phyloP scores from a whole-genome alignment of 2,329 filamentous ascomycete species.

The Fusarium globosum region DNA sequence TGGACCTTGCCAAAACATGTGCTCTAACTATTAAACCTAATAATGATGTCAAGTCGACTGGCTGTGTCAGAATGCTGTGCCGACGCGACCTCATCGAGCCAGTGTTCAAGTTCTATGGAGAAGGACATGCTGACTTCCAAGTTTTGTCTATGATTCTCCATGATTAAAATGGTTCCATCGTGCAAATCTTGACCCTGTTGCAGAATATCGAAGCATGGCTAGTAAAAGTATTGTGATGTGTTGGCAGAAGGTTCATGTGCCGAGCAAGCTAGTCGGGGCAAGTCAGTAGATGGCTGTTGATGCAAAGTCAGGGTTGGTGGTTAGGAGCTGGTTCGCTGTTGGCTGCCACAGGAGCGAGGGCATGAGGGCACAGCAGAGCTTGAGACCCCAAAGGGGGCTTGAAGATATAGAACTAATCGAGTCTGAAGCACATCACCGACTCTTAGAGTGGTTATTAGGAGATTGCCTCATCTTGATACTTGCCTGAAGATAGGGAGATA shows the following conservation, averaged over 20 bases:
- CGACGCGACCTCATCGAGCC: neutral
- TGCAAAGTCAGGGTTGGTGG: neutral
- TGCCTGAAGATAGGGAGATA: neutral
- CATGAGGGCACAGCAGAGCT: neutral
- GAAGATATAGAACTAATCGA: neutral
- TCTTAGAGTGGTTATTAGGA: too few species aligned
- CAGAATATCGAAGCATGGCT: too few species aligned
- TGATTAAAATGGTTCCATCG: neutral
- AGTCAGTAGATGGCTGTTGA: too few species aligned
- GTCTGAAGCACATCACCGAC: neutral
- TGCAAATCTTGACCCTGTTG: too few species aligned
- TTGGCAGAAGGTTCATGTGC: neutral
- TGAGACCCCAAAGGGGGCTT: neutral
- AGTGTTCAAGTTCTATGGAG: fast-evolving
- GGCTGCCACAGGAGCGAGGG: neutral
- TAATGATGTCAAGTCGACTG: neutral
- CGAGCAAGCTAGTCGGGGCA: neutral
- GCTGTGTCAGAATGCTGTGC: neutral
- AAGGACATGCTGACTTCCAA: neutral
- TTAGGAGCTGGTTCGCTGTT: neutral
- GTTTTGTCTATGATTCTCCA: too few species aligned
- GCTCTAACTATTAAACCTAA: neutral
- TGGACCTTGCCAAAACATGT: too few species aligned
- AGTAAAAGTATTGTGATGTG: too few species aligned
- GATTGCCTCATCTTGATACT: neutral